Percentiles rank a stretch among this genome's conserved stretches.
phyloP scores from a whole-genome alignment of 148 eudicot species.

The Vaccinium darrowii region DNA sequence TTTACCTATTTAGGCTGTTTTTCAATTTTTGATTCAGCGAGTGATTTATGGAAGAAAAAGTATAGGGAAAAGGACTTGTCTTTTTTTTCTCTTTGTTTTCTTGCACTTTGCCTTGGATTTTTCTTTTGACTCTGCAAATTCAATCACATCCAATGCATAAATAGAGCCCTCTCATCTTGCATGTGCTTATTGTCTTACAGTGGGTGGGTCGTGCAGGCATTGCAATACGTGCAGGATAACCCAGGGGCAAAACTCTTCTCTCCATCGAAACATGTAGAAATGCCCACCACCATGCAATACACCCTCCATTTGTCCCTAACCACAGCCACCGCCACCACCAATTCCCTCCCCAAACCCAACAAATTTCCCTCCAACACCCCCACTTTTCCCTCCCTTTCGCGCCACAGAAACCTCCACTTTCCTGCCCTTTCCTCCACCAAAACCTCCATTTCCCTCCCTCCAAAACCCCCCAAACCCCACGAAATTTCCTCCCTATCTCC shows the following conservation, averaged over 20 bases:
- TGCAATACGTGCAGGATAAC: constrained; percentile 89
- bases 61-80: background rate
- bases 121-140: background rate
- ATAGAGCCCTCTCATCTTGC: background rate
- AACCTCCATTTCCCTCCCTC: constrained; percentile 21
- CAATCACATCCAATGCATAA: background rate
- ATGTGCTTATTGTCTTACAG: background rate
- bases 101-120: background rate
- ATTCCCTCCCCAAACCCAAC: constrained; percentile 15
- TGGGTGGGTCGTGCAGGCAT: constrained; percentile 51
- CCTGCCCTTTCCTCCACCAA: constrained; percentile 22
- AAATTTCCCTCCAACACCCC: constrained; percentile 24
- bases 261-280: constrained; percentile 17
- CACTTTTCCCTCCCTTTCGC: constrained; percentile 10
- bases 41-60: background rate
- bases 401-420: constrained; percentile 22
- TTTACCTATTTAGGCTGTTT: background rate
- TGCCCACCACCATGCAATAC: constrained; percentile 23
- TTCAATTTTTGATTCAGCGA: background rate
- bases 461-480: constrained; percentile 28
- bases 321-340: constrained; percentile 28
- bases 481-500: background rate
- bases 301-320: constrained; percentile 35
- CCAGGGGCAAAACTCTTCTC: constrained; percentile 36
- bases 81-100: background rate